phyloP scores from a whole-genome alignment of 2,329 filamentous ascomycete genomes.

The Meredithiella fracta region DNA sequence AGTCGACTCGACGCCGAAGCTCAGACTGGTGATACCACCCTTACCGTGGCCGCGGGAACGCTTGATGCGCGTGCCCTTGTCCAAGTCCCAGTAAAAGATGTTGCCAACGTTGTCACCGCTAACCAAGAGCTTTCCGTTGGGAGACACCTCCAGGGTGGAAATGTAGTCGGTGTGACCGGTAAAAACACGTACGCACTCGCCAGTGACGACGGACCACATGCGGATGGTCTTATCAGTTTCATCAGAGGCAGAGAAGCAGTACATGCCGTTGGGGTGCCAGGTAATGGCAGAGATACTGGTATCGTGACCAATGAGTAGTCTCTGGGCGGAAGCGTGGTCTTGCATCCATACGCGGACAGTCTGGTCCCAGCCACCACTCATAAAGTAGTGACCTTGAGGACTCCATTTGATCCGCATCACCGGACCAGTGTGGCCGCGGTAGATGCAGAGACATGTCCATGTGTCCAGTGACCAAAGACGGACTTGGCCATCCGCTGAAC shows the following conservation, averaged over 20 bases:
- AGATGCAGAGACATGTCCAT: conserved; percentile 84
- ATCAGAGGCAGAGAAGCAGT: conserved; percentile 81
- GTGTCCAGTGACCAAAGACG: conserved; percentile 86
- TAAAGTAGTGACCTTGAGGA: conserved; percentile 89
- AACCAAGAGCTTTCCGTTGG: conserved; percentile 78
- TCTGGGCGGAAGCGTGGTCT: conserved; percentile 75
- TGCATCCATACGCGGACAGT: conserved; percentile 84
- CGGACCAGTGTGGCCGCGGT: conserved; percentile 81
- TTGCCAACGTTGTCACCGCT: conserved; percentile 77
- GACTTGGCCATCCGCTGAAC: conserved; percentile 71
- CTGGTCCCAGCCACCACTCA: conserved; percentile 74
- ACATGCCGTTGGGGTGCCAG: conserved; percentile 89
- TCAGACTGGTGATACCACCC: conserved; percentile 82
- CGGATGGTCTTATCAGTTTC: conserved; percentile 76
- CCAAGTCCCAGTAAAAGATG: conserved; percentile 88
- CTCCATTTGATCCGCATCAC: conserved; percentile 82
- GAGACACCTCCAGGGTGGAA: conserved; percentile 68
- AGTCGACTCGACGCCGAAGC: conserved; percentile 83
- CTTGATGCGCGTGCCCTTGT: conserved; percentile 74
- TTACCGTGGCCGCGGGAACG: conserved; percentile 86
- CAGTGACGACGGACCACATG: conserved; percentile 91
- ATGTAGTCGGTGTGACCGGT: conserved; percentile 81
- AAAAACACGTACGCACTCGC: conserved; percentile 77
- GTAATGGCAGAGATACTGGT: conserved; percentile 79
- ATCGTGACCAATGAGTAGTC: conserved; percentile 83